Percentiles rank a stretch among this genome's conserved stretches.
These are phyloP conservation scores for Areca catechu DNA, from an alignment of 176 grass and related monocot species.

Conservation along the genomic window DNA sequence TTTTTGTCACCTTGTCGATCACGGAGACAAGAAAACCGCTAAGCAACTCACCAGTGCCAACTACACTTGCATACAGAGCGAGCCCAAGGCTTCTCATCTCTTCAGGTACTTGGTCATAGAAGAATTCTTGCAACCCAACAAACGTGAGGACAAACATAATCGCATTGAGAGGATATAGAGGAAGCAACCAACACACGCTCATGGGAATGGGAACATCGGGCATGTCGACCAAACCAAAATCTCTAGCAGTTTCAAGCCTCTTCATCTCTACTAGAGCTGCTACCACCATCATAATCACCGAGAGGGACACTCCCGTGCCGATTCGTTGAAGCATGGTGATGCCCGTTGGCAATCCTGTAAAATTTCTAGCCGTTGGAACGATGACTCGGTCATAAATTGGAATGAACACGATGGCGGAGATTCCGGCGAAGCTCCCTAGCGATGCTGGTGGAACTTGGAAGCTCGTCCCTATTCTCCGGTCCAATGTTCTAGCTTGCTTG, in stretches of 20 bases:
- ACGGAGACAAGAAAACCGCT: constrained; percentile 37
- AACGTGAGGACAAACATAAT: constrained; percentile 48
- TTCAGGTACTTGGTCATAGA: constrained; percentile 65
- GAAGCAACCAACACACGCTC: constrained; percentile 77
- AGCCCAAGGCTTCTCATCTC: constrained; percentile 34
- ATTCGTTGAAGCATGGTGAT: constrained; percentile 68
- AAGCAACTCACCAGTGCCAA: constrained; percentile 28
- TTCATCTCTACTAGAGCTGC: constrained; percentile 46
- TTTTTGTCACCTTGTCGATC: constrained; percentile 32
- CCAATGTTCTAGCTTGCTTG: constrained; percentile 70
- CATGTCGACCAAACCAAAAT: constrained; percentile 21
- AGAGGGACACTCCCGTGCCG: constrained; percentile 33
- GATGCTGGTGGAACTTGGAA: constrained; percentile 53
- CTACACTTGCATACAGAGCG: constrained; percentile 31
- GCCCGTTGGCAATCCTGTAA: constrained; percentile 30
- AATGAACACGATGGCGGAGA: constrained; percentile 39
- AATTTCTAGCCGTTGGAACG: constrained; percentile 24
- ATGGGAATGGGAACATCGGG: constrained; percentile 37
- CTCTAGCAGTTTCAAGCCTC: constrained; percentile 29
- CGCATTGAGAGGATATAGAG: constrained; percentile 45
- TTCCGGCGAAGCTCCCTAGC: constrained; percentile 42
- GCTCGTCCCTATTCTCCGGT: constrained; percentile 25
- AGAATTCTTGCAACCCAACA: constrained; percentile 69
- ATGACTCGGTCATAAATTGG: constrained; percentile 47
- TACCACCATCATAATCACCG: constrained; percentile 29